phyloP scores from a whole-genome alignment of 768 basidiomycete species.

The Psilocybe tampanensis region DNA sequence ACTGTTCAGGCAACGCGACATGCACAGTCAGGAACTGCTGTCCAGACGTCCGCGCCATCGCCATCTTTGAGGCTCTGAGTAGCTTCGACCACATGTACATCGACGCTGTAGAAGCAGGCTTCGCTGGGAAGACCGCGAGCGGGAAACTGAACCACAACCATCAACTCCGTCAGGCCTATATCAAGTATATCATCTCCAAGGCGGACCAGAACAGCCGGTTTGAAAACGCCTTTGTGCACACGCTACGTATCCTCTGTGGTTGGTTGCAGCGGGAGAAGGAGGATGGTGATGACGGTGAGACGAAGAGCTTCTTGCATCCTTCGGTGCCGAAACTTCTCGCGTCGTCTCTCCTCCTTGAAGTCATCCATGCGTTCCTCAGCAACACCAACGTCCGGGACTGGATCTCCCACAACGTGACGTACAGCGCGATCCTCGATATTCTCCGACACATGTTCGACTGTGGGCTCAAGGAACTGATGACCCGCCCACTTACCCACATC shows the following conservation, averaged over 20 bases:
- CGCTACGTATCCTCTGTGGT: conserved; percentile 20
- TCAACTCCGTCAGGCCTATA: conserved; percentile 27
- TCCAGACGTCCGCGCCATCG: conserved; percentile 29
- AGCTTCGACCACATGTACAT: conserved; percentile 32
- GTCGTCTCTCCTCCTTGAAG: conserved; percentile 32
- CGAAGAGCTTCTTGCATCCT: conserved; percentile 9
- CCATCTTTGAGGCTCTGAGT: conserved; percentile 34
- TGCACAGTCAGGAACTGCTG: conserved; percentile 36
- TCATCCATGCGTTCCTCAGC: conserved; percentile 32
- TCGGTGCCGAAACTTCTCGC: conserved; percentile 24
- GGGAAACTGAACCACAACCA: conserved; percentile 9
- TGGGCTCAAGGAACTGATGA: conserved; percentile 16
- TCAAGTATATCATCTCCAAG: conserved; percentile 24
- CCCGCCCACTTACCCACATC: conserved; percentile 21
- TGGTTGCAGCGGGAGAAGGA: conserved; percentile 19
- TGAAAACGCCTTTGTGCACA: conserved; percentile 26
- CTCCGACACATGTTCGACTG: conserved; percentile 28
- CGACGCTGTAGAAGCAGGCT: conserved; percentile 23
- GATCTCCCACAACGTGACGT: conserved; percentile 36
- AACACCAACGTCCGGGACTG: conserved; percentile 36
- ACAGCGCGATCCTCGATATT: conserved; percentile 30
- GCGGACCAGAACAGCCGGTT: conserved; percentile 25
- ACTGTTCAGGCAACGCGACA: conserved; percentile 26
- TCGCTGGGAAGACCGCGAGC: conserved; percentile 2
- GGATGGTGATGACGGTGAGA: background rate